phyloP scores from a whole-genome alignment of 1,284 basidiomycete genomes.

The Ustilago loliicola region DNA sequence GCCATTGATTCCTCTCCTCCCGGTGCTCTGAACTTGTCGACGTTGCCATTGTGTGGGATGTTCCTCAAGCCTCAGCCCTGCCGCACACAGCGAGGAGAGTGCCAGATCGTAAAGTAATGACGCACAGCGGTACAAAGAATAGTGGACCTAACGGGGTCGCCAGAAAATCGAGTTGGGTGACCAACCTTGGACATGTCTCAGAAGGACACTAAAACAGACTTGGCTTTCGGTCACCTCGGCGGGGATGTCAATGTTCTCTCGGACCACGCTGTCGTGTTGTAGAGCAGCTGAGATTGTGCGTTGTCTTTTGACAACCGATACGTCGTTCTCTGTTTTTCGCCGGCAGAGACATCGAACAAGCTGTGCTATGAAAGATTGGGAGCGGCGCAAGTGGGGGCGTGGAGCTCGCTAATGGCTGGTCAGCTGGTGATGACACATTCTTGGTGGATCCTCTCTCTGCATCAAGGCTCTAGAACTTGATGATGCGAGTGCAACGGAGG shows the following conservation, averaged over 20 bases:
- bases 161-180: too few relatives aligned
- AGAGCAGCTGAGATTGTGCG: neutral
- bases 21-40: neutral
- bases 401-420: neutral
- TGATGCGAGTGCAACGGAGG: neutral
- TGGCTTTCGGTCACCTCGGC: neutral
- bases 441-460: neutral
- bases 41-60: neutral
- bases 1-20: neutral
- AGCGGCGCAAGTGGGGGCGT: neutral
- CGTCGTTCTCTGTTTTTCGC: neutral
- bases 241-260: neutral
- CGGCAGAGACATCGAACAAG: neutral
- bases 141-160: neutral
- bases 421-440: constrained; percentile 7
- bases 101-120: neutral
- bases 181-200: too few relatives aligned
- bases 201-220: too few relatives aligned
- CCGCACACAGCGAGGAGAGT: neutral
- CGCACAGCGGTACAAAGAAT: neutral
- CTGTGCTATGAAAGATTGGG: neutral
- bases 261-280: neutral
- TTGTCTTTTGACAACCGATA: neutral
- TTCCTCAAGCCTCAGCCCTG: neutral
- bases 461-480: constrained; percentile 1